These are phyloP conservation scores for Fusarium lateritium DNA, from an alignment of 2,329 filamentous ascomycete genomes.

Conservation along the genomic window DNA sequence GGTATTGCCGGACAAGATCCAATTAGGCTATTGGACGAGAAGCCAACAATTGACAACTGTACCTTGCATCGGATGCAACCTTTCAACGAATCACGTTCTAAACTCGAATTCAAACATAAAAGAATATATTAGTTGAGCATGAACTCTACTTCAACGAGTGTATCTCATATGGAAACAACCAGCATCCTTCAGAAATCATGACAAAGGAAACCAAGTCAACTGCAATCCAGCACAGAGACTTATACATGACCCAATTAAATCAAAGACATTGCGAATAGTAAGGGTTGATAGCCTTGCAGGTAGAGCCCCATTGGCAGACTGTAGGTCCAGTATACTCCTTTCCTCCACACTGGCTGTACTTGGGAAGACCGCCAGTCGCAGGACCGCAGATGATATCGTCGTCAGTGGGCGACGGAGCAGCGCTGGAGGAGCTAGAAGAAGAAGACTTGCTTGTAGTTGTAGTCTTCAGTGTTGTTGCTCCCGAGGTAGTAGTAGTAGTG, in stretches of 20 bases:
- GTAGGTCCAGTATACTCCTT: slow-evolving; percentile 17
- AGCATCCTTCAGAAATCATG: accelerated
- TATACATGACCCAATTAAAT: neutral
- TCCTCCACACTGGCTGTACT: slow-evolving; percentile 45
- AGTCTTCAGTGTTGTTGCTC: slow-evolving; percentile 31
- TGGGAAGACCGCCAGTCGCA: slow-evolving; percentile 34
- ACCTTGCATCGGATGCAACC: neutral
- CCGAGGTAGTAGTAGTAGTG: neutral
- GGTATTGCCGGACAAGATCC: neutral
- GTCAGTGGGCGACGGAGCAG: slow-evolving; percentile 1
- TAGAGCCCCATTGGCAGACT: slow-evolving; percentile 35
- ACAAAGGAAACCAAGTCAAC: neutral
- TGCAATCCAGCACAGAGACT: neutral
- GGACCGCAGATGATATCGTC: slow-evolving; percentile 41
- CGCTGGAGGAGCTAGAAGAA: slow-evolving; percentile 7
- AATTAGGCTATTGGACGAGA: neutral
- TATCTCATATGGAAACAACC: neutral
- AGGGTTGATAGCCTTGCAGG: slow-evolving; percentile 25
- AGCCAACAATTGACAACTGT: neutral
- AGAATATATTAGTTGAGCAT: neutral
- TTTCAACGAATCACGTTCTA: neutral
- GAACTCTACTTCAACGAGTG: neutral
- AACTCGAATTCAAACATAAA: neutral
- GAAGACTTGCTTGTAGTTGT: slow-evolving; percentile 8
- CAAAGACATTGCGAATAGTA: slow-evolving; percentile 44